Conservation (phyloP, 2,329 filamentous ascomycete species). For the Rhexocercosporidium sp. region DNA sequence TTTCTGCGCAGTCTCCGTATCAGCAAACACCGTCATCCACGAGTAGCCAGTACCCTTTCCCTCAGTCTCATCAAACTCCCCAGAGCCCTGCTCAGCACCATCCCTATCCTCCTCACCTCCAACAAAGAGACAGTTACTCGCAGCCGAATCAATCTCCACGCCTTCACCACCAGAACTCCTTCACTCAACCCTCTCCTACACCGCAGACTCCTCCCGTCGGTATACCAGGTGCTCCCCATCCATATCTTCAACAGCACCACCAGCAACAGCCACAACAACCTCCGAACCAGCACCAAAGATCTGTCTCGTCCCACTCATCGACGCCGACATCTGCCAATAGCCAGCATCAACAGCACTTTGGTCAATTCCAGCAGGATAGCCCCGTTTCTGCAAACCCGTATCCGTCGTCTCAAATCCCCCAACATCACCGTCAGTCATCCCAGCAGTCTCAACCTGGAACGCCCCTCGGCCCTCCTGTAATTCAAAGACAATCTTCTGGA, state of each 20-base stretch:
- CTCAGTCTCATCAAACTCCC: constrained; percentile 38
- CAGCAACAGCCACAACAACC: not conserved
- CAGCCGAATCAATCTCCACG: constrained; percentile 35
- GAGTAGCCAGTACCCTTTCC: constrained; percentile 41
- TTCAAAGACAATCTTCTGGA: constrained; percentile 51
- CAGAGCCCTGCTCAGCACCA: constrained; percentile 43
- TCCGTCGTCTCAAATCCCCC: constrained; percentile 36
- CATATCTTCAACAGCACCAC: constrained; percentile 40
- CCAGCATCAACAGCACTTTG: constrained; percentile 58
- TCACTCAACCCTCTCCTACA: constrained; percentile 37
- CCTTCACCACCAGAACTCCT: constrained; percentile 39
- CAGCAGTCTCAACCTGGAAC: constrained; percentile 44
- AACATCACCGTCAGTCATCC: constrained; percentile 39
- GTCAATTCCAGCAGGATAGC: constrained; percentile 58
- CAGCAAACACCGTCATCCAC: constrained; percentile 41
- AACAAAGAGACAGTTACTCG: constrained; percentile 40
- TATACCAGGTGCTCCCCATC: constrained; percentile 40
- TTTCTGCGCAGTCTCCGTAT: constrained; percentile 43
- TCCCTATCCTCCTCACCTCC: constrained; percentile 25
- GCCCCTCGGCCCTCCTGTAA: constrained; percentile 56
- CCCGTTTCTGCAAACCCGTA: constrained; percentile 46
- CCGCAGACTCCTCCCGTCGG: constrained; percentile 44
- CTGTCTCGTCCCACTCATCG: constrained; percentile 63
- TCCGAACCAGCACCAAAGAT: constrained; percentile 47
- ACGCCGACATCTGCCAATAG: constrained; percentile 68